Evolutionary conservation across 176 grass and related monocot species (phyloP).

Genomic region (Puccinellia tenuiflora): DNA sequence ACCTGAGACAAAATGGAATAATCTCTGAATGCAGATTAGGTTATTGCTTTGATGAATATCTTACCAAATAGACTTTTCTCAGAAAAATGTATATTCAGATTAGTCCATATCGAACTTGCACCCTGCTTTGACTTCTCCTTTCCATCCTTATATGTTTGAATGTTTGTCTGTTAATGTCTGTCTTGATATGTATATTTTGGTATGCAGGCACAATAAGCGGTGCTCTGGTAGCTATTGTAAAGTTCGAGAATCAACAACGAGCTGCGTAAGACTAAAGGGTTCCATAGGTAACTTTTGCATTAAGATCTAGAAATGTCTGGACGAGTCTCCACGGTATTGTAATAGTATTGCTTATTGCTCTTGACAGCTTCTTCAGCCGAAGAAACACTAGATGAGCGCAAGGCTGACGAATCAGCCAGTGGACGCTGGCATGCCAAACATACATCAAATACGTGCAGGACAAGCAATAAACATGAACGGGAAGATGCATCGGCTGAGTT

Average conservation of each 20-base stretch:
- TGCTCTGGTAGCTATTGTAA: conserved; percentile 38
- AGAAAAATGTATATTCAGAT: neutral
- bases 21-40: neutral
- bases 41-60: conserved; percentile 11
- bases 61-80: neutral
- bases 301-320: conserved; percentile 24
- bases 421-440: conserved; percentile 9
- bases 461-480: conserved; percentile 22
- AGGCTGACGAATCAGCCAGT: conserved; percentile 9
- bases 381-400: conserved; percentile 25
- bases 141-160: conserved; percentile 5
- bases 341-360: conserved; percentile 10
- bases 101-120: neutral
- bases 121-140: neutral
- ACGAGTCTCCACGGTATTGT: conserved; percentile 10
- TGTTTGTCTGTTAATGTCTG: conserved; percentile 22
- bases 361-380: conserved; percentile 31
- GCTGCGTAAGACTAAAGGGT: neutral
- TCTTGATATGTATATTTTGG: conserved; percentile 21
- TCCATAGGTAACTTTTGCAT: conserved; percentile 41
- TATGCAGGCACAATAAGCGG: conserved; percentile 45
- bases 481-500: conserved; percentile 22
- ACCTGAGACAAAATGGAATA: neutral
- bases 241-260: conserved; percentile 31
- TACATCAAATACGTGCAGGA: conserved; percentile 20